Conservation (phyloP, 441 rosid genomes). For the Populus trichocarpa region DNA sequence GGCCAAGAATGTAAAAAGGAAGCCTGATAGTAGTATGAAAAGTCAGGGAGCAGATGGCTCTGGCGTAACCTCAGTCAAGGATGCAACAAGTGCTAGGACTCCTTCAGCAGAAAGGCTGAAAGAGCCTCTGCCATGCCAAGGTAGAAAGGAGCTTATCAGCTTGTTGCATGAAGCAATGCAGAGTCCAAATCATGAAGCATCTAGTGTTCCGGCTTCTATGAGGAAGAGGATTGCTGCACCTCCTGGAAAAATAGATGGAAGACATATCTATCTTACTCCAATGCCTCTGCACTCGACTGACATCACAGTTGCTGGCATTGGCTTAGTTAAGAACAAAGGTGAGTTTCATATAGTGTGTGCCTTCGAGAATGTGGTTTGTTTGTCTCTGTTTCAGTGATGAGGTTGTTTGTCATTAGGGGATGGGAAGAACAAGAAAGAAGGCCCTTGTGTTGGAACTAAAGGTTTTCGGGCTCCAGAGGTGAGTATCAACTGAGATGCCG, state of each 20-base stretch:
- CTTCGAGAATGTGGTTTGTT: constrained; percentile 17
- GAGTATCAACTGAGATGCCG: constrained; percentile 12
- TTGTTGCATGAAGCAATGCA: constrained; percentile 69
- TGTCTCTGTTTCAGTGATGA: background rate
- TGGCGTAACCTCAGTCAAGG: constrained; percentile 84
- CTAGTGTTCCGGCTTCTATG: constrained; percentile 61
- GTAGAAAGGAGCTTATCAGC: constrained; percentile 82
- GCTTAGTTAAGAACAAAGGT: constrained; percentile 43
- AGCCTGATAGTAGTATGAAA: constrained; percentile 47
- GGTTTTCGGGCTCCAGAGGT: constrained; percentile 99
- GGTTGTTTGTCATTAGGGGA: constrained; percentile 31
- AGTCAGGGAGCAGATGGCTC: constrained; percentile 96
- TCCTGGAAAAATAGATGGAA: constrained; percentile 51
- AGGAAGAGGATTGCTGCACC: constrained; percentile 90
- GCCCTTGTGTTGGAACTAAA: constrained; percentile 98
- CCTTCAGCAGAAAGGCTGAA: constrained; percentile 74
- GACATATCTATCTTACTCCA: constrained; percentile 53
- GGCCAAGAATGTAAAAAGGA: constrained; percentile 50
- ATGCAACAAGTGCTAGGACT: constrained; percentile 58
- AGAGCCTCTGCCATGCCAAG: constrained; percentile 92
- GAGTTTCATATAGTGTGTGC: constrained; percentile 1
- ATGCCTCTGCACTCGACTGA: constrained; percentile 66
- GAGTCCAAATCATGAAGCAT: constrained; percentile 52
- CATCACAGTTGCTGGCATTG: constrained; percentile 39
- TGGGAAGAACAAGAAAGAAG: constrained; percentile 67